These are phyloP conservation scores for Cordyceps cateniannulata DNA, from an alignment of 2,329 filamentous ascomycete species.

Conservation along the genomic window DNA sequence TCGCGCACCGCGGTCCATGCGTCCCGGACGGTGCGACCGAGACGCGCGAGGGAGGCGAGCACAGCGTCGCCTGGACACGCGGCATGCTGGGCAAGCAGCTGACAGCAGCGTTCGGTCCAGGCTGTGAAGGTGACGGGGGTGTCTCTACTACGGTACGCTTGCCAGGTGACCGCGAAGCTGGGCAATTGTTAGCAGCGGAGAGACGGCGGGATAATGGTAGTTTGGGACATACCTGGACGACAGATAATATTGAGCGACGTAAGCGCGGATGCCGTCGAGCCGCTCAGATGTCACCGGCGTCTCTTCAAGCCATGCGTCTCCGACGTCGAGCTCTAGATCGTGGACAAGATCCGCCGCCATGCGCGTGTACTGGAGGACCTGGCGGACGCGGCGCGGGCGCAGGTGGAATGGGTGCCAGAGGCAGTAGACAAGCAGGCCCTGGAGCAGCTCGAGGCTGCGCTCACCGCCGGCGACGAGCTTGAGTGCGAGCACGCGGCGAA, in stretches of 20 bases:
- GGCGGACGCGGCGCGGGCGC: constrained; percentile 43
- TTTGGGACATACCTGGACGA: neutral
- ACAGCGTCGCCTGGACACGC: constrained; percentile 32
- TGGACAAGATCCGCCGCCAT: constrained; percentile 45
- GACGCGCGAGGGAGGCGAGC: constrained; percentile 37
- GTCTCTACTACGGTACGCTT: constrained; percentile 21
- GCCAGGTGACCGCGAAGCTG: constrained; percentile 36
- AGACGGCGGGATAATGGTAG: neutral
- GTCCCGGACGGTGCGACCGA: constrained; percentile 35
- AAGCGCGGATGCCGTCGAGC: constrained; percentile 39
- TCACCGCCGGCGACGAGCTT: constrained; percentile 53
- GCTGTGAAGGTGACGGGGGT: constrained; percentile 29
- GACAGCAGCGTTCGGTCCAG: constrained; percentile 40
- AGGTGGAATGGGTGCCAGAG: constrained; percentile 53
- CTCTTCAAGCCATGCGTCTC: constrained; percentile 16
- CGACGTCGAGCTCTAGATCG: constrained; percentile 44
- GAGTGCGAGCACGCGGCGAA: constrained; percentile 48
- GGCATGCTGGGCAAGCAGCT: constrained; percentile 33
- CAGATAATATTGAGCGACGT: constrained; percentile 18
- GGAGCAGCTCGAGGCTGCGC: constrained; percentile 48
- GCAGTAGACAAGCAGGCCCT: constrained; percentile 51
- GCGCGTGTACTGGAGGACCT: constrained; percentile 43
- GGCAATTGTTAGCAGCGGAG: constrained; percentile 12
- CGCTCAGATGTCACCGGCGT: constrained; percentile 20
- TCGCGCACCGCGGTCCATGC: constrained; percentile 27